Evolutionary conservation across 192 early-diverging fungal species (phyloP).

Genomic region (Coemansia asiatica): DNA sequence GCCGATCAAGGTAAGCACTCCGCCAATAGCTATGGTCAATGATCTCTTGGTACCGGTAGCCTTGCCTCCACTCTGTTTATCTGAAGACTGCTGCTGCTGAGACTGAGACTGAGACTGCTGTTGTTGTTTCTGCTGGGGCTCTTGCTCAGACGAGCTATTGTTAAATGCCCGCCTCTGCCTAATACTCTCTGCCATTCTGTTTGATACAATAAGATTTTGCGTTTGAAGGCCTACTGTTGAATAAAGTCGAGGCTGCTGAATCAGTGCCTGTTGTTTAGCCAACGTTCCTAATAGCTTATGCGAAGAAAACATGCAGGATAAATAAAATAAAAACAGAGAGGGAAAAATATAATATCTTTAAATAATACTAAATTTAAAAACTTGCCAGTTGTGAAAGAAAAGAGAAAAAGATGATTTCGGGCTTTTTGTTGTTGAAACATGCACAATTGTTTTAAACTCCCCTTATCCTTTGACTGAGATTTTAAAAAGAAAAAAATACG

Average conservation of each 20-base stretch:
- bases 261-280: background rate
- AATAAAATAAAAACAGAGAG: background rate
- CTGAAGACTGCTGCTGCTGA: background rate
- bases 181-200: background rate
- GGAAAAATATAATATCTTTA: background rate
- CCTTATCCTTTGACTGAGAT: no score
- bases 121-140: conserved; percentile 6
- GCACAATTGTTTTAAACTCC: no score
- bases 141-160: background rate
- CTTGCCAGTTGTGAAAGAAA: no score
- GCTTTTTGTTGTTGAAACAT: no score
- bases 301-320: background rate
- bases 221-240: background rate
- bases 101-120: background rate
- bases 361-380: no score
- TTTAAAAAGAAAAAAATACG: no score
- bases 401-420: no score
- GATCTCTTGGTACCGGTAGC: conserved; percentile 28
- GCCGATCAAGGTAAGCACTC: conserved; percentile 36
- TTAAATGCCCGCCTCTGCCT: conserved; percentile 8
- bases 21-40: conserved; percentile 46
- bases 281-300: background rate
- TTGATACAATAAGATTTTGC: background rate
- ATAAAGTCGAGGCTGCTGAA: background rate
- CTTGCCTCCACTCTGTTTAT: background rate